Conservation (phyloP, 2,329 filamentous ascomycete genomes). For the Fusarium virguliforme region DNA sequence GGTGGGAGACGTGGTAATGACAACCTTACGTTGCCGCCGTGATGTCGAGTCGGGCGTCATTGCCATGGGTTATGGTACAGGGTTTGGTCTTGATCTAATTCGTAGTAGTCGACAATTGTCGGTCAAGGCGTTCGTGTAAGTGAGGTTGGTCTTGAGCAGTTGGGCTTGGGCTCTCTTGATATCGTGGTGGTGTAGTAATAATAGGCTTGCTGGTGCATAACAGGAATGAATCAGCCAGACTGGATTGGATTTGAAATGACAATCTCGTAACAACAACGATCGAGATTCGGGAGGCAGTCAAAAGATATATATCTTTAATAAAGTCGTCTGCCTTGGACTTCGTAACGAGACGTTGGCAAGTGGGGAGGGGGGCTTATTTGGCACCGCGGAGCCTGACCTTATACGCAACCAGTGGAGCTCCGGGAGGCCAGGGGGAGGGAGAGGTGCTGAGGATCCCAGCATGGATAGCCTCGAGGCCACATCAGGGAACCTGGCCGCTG, state of each 20-base stretch:
- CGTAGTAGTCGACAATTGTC: constrained; percentile 16
- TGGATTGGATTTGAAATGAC: constrained; percentile 34
- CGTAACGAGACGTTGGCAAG: constrained; percentile 45
- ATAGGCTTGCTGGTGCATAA: constrained; percentile 24
- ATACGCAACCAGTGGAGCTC: constrained; percentile 51
- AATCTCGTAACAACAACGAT: constrained; percentile 36
- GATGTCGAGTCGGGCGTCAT: constrained; percentile 45
- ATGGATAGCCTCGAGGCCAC: constrained; percentile 41
- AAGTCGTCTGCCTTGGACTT: constrained; percentile 48
- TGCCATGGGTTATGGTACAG: constrained; percentile 27
- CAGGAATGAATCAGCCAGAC: constrained; percentile 10
- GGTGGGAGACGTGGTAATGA: constrained; percentile 48
- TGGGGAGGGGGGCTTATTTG: constrained; percentile 51
- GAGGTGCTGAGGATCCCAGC: constrained; percentile 21
- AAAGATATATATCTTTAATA: constrained; percentile 47
- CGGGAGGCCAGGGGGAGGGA: constrained; percentile 40
- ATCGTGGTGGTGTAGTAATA: constrained; percentile 21
- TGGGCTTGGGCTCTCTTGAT: constrained; percentile 14
- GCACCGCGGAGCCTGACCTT: constrained; percentile 46
- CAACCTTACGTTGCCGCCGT: constrained; percentile 48
- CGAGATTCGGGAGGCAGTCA: constrained; percentile 33
- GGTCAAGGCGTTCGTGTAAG: constrained; percentile 34
- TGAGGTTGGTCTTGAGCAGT: constrained; percentile 24
- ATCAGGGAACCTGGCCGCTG: constrained; percentile 36
- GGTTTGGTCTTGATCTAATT: constrained; percentile 17